phyloP scores from a whole-genome alignment of 352 stramenopile genomes.

The Phytopythium helicoides region DNA sequence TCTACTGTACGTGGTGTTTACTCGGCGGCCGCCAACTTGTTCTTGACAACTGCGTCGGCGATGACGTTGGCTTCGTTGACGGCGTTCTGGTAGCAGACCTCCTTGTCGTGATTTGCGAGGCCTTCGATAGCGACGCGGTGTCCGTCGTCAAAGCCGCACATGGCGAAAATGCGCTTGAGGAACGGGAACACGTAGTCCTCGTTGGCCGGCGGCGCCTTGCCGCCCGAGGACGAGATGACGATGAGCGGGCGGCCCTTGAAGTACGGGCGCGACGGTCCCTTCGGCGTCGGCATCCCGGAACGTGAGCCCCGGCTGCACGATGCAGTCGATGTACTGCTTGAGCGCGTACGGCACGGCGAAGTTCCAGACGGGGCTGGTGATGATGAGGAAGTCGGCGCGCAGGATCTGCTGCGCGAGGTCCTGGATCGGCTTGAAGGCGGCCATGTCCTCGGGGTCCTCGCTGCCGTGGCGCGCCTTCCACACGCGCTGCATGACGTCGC shows the following conservation, averaged over 20 bases:
- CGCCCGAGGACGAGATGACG: conserved; percentile 73
- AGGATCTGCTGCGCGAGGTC: conserved; percentile 59
- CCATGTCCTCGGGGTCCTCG: conserved; percentile 48
- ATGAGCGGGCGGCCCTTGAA: conserved; percentile 60
- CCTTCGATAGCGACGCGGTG: conserved; percentile 65
- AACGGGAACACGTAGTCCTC: conserved; percentile 75
- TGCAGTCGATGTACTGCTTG: conserved; percentile 85
- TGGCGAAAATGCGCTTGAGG: conserved; percentile 70
- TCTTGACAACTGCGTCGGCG: conserved; percentile 47
- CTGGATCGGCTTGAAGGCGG: conserved; percentile 66
- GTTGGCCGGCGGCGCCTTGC: conserved; percentile 47
- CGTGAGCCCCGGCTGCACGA: conserved; percentile 66
- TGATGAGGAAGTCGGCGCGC: conserved; percentile 68
- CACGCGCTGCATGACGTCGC: conserved; percentile 63
- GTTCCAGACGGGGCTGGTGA: conserved; percentile 79
- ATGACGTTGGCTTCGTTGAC: conserved; percentile 55
- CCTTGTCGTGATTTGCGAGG: conserved; percentile 62
- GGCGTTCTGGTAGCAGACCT: conserved; percentile 55
- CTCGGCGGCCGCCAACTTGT: conserved; percentile 1
- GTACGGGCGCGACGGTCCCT: conserved; percentile 52
- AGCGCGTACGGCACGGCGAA: conserved; percentile 75
- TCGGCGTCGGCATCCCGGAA: conserved; percentile 65
- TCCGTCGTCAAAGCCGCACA: conserved; percentile 69
- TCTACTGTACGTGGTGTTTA: neutral
- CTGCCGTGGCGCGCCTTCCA: conserved; percentile 67